Percentiles rank a stretch among this genome's conserved stretches.
Evolutionary conservation across 23 red algal genomes (phyloP).

Genomic region (Gracilaria domingensis): DNA sequence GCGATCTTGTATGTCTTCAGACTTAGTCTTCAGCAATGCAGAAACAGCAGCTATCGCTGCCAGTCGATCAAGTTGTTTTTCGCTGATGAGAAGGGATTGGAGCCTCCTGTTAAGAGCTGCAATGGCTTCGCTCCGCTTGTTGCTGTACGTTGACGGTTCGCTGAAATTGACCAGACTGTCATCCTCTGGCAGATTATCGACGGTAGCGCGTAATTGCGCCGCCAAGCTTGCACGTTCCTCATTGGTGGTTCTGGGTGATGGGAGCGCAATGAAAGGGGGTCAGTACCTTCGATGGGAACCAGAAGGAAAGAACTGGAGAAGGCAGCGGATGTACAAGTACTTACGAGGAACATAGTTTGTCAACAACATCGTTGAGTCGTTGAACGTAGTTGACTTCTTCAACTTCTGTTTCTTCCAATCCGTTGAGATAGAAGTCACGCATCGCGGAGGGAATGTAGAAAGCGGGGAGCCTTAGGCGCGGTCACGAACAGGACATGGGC

Average conservation of each 20-base stretch:
- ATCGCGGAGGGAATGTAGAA: not conserved
- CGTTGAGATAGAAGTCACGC: slow-evolving; percentile 32
- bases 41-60: slow-evolving; percentile 84
- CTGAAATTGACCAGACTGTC: not conserved
- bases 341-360: slow-evolving; percentile 44
- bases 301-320: not conserved
- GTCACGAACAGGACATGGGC: not conserved
- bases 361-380: slow-evolving; percentile 38
- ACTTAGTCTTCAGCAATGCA: slow-evolving; percentile 73
- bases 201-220: slow-evolving; percentile 52
- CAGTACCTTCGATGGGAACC: not conserved
- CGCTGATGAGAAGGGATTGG: slow-evolving; percentile 47
- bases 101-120: slow-evolving; percentile 47
- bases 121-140: slow-evolving; percentile 47
- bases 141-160: slow-evolving; percentile 15
- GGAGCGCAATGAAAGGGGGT: not conserved
- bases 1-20: slow-evolving; percentile 85
- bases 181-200: slow-evolving; percentile 37
- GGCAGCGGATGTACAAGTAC: not conserved
- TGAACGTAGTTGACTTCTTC: slow-evolving; percentile 23
- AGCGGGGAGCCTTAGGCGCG: not conserved
- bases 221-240: slow-evolving; percentile 41
- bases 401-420: slow-evolving; percentile 34
- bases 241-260: not conserved
- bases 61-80: slow-evolving; percentile 63